Evolutionary conservation across 108 stramenopile genomes (phyloP).

Genomic region (Cyclotella baltica): DNA sequence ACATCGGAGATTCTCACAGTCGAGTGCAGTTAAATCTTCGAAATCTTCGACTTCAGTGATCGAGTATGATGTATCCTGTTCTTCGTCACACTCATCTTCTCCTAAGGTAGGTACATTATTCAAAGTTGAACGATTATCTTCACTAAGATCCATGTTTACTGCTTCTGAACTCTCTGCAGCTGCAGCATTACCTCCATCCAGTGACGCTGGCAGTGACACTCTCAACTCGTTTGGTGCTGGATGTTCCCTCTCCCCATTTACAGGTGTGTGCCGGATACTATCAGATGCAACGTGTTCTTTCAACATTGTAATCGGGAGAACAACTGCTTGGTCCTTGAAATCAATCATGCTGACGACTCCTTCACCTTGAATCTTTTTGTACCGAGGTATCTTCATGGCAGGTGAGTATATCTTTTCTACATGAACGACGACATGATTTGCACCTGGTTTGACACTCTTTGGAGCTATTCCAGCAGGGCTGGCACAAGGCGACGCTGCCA

Average conservation of each 20-base stretch:
- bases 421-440: conserved; percentile 3
- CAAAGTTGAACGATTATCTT: too few relatives aligned
- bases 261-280: conserved; percentile 8
- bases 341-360: conserved; percentile 1
- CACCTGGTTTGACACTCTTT: background rate
- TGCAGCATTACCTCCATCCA: background rate
- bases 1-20: background rate
- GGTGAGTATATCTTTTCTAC: conserved; percentile 15
- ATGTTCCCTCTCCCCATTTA: background rate
- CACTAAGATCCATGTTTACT: too few relatives aligned
- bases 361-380: background rate
- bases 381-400: conserved; percentile 1
- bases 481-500: background rate
- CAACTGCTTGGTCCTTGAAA: conserved; percentile 6
- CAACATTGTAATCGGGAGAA: conserved; percentile 34
- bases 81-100: background rate
- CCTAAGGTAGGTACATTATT: background rate
- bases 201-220: background rate
- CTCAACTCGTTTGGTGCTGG: background rate
- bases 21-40: background rate
- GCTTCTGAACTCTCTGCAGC: too few relatives aligned
- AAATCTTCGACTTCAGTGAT: background rate
- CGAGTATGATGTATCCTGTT: background rate
- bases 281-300: conserved; percentile 39
- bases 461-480: conserved; percentile 9